Evolutionary conservation across 1,284 basidiomycete species (phyloP), one percentile per base, ranked within the genome.

Genomic region (Trichosporon ovoides): DNA sequence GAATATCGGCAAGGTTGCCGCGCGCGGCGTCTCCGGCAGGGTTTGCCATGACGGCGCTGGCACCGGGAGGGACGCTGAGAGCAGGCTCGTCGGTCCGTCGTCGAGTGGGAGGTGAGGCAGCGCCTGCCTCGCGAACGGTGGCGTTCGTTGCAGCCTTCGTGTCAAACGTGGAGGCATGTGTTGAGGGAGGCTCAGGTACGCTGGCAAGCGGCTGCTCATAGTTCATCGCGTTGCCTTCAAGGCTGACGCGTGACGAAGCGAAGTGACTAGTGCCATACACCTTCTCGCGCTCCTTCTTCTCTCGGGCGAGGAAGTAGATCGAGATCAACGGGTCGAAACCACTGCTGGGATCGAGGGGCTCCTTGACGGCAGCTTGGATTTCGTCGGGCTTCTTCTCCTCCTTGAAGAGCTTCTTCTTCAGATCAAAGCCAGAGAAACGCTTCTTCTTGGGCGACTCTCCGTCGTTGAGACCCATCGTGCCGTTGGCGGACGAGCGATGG

Each of bases 251-350:
- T 2, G 93, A 97, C 55, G 85, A 91, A 2, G 95, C 95, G 76
- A 98, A 98, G 66, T 91, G 87, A 1, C 91, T 92, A 1, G 88
- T 86, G 0, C 95, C 95, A 75, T 93, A 98, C 4, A 98, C 88
- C 58, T 84, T 83, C 69, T 98, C 94, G 53, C 95, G 82, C 70
- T 98, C 93, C 74, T 94, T 83, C 81, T 97, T 97, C 79, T 98
- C 95, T 56, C 88, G 81, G 2, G 95, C 91, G 18, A 98, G 84
- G 79, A 88, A 98, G 74, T 98, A 98, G 78, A 98, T 96, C 22
- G 92, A 94, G 56, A 98, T 83, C 34, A 98, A 83, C 0, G 93
- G 94, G 74, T 98, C 92, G 79, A 91, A 98, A 3, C 92, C 94
- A 54, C 85, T 82, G 5, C 91, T 95, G 7, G 96, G 95, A 71